Conservation (phyloP, 2,329 filamentous ascomycete species). For the Cladosporium oxysporum region DNA sequence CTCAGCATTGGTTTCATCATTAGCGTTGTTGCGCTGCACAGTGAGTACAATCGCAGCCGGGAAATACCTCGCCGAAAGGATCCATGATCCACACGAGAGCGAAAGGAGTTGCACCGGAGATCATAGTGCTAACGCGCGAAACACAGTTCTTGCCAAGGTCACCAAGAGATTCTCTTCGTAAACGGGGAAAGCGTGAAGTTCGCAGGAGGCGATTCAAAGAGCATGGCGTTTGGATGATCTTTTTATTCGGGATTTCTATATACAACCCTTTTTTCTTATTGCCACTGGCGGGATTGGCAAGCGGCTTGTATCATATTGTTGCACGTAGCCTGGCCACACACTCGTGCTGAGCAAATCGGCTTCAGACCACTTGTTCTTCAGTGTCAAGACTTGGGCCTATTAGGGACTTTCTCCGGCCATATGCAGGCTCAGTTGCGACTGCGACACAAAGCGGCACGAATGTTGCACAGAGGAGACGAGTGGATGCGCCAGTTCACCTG, state of each 20-base stretch:
- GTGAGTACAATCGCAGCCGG: slow-evolving; percentile 59
- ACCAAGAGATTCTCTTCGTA: slow-evolving; percentile 78
- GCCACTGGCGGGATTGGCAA: background rate
- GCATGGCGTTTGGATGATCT: slow-evolving; percentile 15
- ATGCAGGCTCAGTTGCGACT: background rate
- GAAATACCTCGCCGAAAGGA: background rate
- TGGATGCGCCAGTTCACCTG: background rate
- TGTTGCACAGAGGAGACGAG: background rate
- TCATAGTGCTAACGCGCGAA: background rate
- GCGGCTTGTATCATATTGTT: slow-evolving; percentile 10
- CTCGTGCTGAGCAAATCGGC: background rate
- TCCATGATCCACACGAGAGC: background rate
- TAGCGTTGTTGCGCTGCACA: slow-evolving; percentile 94
- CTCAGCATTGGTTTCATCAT: slow-evolving; percentile 98
- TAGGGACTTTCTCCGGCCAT: background rate
- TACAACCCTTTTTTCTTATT: slow-evolving; percentile 1
- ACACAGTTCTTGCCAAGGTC: slow-evolving; percentile 87
- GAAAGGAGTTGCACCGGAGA: background rate
- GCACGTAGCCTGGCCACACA: slow-evolving; percentile 18
- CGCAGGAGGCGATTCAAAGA: slow-evolving; percentile 5
- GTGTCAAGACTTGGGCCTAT: background rate
- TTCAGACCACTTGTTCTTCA: background rate
- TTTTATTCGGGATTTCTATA: slow-evolving; percentile 7
- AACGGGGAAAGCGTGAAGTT: background rate
- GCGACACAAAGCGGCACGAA: background rate